Evolutionary conservation across 495 filamentous ascomycete species (phyloP).

Genomic region (Cryomyces minteri): DNA sequence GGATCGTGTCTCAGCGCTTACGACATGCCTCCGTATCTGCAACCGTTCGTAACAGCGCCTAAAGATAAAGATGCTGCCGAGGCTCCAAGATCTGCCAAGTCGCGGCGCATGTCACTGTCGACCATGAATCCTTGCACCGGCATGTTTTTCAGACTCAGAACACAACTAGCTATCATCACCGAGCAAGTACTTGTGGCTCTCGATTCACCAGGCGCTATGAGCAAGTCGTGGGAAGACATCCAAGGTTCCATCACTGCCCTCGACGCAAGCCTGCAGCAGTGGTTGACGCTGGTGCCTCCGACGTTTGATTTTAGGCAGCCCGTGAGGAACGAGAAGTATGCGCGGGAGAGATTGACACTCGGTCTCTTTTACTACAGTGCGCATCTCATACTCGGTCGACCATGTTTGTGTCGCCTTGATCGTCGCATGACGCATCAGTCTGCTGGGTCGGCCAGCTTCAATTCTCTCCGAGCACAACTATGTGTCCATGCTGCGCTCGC

Average conservation of each 20-base stretch:
- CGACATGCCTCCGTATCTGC: neutral
- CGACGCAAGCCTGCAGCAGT: conserved; percentile 31
- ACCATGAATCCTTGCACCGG: conserved; percentile 1
- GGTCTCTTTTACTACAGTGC: conserved; percentile 36
- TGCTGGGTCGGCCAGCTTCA: conserved; percentile 27
- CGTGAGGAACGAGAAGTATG: too few species aligned
- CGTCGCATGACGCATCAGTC: conserved; percentile 25
- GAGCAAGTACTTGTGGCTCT: conserved; percentile 37
- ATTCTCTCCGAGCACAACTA: conserved; percentile 29
- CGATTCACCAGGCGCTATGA: conserved; percentile 36
- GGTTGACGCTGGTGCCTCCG: conserved; percentile 14
- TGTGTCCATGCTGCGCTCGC: conserved; percentile 41
- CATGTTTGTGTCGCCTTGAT: conserved; percentile 39
- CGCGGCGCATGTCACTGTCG: neutral
- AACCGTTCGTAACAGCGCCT: neutral
- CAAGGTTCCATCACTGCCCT: conserved; percentile 36
- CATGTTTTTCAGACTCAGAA: conserved; percentile 31
- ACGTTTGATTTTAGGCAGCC: neutral
- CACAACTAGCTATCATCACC: conserved; percentile 31
- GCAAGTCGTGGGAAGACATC: conserved; percentile 37
- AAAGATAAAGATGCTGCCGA: neutral
- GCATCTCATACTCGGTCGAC: conserved; percentile 39
- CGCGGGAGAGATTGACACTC: conserved; percentile 16
- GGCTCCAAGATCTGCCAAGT: neutral
- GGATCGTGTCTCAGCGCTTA: neutral